Evolutionary conservation across 2,329 filamentous ascomycete species (phyloP).

Genomic region (Cordyceps javanica): DNA sequence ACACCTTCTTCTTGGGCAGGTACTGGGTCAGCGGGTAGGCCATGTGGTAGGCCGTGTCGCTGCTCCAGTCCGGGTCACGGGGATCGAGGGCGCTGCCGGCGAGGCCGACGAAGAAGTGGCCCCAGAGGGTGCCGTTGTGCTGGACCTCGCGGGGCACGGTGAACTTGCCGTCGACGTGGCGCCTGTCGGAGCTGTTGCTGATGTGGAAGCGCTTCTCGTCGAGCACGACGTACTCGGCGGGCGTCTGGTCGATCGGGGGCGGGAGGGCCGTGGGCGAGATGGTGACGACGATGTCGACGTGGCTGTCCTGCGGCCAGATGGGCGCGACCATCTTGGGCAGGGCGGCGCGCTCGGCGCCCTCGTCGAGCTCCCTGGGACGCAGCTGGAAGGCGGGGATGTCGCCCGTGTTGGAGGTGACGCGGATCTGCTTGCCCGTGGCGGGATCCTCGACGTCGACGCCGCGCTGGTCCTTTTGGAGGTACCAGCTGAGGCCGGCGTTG

Average conservation of each 20-base stretch:
- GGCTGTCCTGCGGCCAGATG: slow-evolving; percentile 77
- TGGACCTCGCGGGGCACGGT: slow-evolving; percentile 73
- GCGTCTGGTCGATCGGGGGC: slow-evolving; percentile 58
- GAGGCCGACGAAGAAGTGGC: slow-evolving; percentile 84
- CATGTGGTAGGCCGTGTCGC: slow-evolving; percentile 74
- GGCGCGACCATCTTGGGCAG: slow-evolving; percentile 71
- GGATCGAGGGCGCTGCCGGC: slow-evolving; percentile 73
- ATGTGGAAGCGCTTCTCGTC: slow-evolving; percentile 75
- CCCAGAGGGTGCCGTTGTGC: slow-evolving; percentile 89
- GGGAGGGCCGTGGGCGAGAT: slow-evolving; percentile 70
- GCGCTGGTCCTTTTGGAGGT: slow-evolving; percentile 41
- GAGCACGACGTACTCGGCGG: slow-evolving; percentile 65
- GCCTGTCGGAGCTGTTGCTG: slow-evolving; percentile 72
- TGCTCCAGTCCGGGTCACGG: slow-evolving; percentile 62
- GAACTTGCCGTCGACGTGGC: slow-evolving; percentile 72
- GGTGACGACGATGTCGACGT: slow-evolving; percentile 78
- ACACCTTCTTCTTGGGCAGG: slow-evolving; percentile 81
- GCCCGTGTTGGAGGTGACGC: slow-evolving; percentile 47
- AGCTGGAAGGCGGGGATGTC: slow-evolving; percentile 59
- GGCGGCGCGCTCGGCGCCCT: slow-evolving; percentile 56
- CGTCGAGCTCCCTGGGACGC: slow-evolving; percentile 54
- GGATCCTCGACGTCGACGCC: slow-evolving; percentile 44
- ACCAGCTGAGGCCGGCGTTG: slow-evolving; percentile 51
- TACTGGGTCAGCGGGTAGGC: slow-evolving; percentile 82
- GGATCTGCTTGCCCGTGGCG: slow-evolving; percentile 42